These are phyloP conservation scores for Alternaria sp. DNA, from an alignment of 2,329 filamentous ascomycete genomes.

Conservation along the genomic window DNA sequence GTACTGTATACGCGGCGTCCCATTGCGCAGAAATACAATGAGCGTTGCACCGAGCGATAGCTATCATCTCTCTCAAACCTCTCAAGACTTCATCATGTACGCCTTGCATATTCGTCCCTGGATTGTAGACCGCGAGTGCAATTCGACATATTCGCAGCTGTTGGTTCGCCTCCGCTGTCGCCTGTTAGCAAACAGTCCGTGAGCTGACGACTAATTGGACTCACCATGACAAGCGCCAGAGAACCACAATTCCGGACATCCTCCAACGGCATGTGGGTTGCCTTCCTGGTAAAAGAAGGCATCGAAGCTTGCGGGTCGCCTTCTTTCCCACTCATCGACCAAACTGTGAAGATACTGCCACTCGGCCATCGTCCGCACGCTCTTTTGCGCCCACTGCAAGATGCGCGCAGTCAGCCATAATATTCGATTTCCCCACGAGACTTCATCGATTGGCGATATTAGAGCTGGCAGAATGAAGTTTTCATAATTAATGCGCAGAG, in stretches of 20 bases:
- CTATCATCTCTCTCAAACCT: constrained; percentile 22
- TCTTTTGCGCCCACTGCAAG: constrained; percentile 18
- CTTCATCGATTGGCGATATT: constrained; percentile 11
- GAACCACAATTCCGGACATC: constrained; percentile 26
- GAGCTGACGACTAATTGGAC: not conserved
- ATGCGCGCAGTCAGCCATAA: constrained; percentile 25
- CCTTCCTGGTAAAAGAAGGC: constrained; percentile 20
- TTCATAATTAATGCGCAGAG: constrained; percentile 20
- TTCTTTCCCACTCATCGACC: constrained; percentile 27
- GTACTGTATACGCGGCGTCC: constrained; percentile 19
- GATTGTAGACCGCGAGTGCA: constrained; percentile 12
- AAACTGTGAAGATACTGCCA: constrained; percentile 16
- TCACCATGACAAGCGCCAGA: constrained; percentile 20
- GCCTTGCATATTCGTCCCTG: not conserved
- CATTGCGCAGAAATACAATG: constrained; percentile 12
- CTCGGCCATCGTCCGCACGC: constrained; percentile 2
- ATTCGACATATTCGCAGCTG: constrained; percentile 23
- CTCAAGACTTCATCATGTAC: constrained; percentile 5
- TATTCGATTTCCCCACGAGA: constrained; percentile 24
- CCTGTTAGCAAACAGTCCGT: not conserved
- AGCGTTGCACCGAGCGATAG: constrained; percentile 22
- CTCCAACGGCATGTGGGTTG: not conserved
- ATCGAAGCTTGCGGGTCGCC: constrained; percentile 20
- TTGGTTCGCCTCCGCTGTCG: constrained; percentile 24
- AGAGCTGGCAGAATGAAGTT: constrained; percentile 10